Base-by-base conservation (phyloP, 371 early-diverging fungal genomes). In the Rhizopus delemar region DNA sequence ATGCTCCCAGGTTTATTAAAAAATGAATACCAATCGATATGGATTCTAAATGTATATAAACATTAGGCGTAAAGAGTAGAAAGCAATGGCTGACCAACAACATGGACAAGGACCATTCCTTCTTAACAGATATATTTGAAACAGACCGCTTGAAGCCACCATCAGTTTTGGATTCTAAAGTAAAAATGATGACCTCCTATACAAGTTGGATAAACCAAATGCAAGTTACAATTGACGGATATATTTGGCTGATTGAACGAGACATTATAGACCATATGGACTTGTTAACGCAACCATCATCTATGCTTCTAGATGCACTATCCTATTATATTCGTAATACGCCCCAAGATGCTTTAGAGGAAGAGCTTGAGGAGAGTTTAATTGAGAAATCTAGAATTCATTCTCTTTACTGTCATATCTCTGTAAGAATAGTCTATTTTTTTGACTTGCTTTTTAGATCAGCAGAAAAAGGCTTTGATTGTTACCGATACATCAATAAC, bases 191-290 rank as follows among this genome's bases (percentile, higher is more conserved):
- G 2, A 8, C 46, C 22, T 39, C 29, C 1, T 63, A 60, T 46
- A 33, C 55, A 5, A 38, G 56, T 32, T 77, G 75, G 77, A 60
- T 73, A 3, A 59, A 46, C 6, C 68, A 64, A 58, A 32, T 78
- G 22, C 62, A 52, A 13, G 56, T 63, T 28, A 55, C 74, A 5
- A 36, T 75, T 3, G 75, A 75, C 51, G 74, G 70, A 3, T 80
- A 77, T 38, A 51, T 70, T 12, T 80, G 80, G 80, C 33, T 80
- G 1, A 32, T 77, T 51, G 73, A 77, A 36, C 59, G 68, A 3
- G 56, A 69, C 4, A 56, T 72, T 8, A 41, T 63, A 12, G 43
- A 60, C 35, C 46, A 59, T 6, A 36, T 46, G 5, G 41, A 51
- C 2, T 5, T 70, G 2, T 16, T 62, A 3, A 9, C 53, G 22